Conservation (phyloP, 768 basidiomycete genomes). For the Phylloporus scabripes region DNA sequence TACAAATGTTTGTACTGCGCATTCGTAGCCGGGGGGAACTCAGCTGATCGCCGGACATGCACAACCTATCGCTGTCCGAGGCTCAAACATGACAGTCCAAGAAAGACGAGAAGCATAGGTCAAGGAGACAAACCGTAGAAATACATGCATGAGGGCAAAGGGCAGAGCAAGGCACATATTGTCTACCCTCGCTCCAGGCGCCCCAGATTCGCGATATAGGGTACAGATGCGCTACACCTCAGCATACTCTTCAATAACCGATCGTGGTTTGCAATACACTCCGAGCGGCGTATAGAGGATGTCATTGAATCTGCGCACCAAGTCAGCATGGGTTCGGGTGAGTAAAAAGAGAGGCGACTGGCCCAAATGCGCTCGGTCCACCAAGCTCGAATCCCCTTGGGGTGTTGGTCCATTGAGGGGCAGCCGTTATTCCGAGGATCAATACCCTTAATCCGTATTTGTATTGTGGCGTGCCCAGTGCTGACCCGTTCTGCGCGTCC, state of each 20-base stretch:
- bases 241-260: constrained; percentile 43
- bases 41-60: too few relatives aligned
- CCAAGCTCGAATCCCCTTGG: constrained; percentile 45
- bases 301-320: constrained; percentile 23
- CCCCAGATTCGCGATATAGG: constrained; percentile 6
- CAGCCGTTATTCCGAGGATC: constrained; percentile 43
- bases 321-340: constrained; percentile 5
- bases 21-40: too few relatives aligned
- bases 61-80: too few relatives aligned
- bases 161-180: neutral
- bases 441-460: constrained; percentile 56
- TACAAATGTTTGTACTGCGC: too few relatives aligned
- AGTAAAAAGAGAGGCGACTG: constrained; percentile 5
- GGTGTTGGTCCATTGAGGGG: constrained; percentile 52
- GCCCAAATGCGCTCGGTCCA: constrained; percentile 53
- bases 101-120: neutral
- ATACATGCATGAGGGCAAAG: neutral
- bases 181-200: neutral
- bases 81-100: too few relatives aligned
- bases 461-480: constrained; percentile 61
- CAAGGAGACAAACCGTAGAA: neutral
- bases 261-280: constrained; percentile 37
- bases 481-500: constrained; percentile 56
- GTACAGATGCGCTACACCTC: constrained; percentile 1
- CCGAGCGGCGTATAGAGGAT: constrained; percentile 36